A percentile compares a stretch with the other conserved stretches of the same genome.
phyloP scores from a whole-genome alignment of 1,284 basidiomycete species.

The Pholiota adiposa region DNA sequence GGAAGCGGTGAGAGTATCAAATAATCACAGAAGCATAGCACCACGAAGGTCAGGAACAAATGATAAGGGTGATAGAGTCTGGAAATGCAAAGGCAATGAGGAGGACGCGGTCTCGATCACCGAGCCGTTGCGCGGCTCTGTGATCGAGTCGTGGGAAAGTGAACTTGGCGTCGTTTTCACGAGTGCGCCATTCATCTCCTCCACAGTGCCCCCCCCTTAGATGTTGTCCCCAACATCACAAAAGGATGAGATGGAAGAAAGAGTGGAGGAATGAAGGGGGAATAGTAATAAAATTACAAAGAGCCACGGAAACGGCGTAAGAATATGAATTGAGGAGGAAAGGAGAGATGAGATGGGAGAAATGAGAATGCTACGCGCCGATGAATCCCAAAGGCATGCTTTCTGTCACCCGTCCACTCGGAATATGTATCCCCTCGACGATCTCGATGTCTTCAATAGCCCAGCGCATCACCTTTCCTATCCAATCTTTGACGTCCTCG shows the following conservation, averaged over 20 bases:
- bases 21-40: too few relatives aligned
- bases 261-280: not conserved
- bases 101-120: not conserved
- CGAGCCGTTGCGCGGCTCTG: not conserved
- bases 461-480: not conserved
- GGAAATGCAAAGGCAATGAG: too few relatives aligned
- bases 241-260: not conserved
- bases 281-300: not conserved
- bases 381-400: not conserved
- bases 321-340: not conserved
- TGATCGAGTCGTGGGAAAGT: not conserved
- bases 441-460: not conserved
- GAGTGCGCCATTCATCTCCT: not conserved
- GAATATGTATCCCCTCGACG: too few relatives aligned
- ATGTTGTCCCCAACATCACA: not conserved
- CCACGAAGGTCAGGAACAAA: too few relatives aligned
- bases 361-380: not conserved
- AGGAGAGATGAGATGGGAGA: not conserved
- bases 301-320: not conserved
- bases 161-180: not conserved
- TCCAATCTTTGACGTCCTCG: not conserved
- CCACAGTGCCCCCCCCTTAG: constrained; percentile 1
- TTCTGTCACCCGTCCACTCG: too few relatives aligned
- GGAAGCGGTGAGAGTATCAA: too few relatives aligned
- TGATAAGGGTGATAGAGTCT: too few relatives aligned